Base-by-base conservation (phyloP, 164 flowering plant species). In the Malania oleifera region DNA sequence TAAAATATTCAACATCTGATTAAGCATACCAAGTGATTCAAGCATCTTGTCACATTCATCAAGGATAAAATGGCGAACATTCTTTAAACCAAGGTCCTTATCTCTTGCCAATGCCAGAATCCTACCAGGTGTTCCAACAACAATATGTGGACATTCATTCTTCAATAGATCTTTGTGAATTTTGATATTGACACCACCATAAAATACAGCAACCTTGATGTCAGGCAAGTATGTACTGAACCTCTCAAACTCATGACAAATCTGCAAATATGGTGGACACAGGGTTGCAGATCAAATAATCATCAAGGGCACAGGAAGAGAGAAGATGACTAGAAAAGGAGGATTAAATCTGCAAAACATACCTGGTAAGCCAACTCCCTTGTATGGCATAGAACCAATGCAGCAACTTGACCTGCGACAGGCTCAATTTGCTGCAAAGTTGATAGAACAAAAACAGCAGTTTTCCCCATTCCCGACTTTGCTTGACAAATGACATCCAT, bases 401-500 rank as follows among this genome's bases (percentile, higher is more conserved):
- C 97, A 70, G 89, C 82, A 73, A 93, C 98, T 79, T 93, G 97
- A 13, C 97, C 98, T 0, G 98, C 71, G 51, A 82, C 87, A 17
- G 96, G 92, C 62, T 89, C 97, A 64, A 87, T 89, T 66, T 90
- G 98, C 68, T 89, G 98, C 70, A 93, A 35, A 26, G 92, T 75
- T 15, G 97, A 93, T 4, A 93, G 74, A 62, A 93, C 98, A 73
- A 93, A 93, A 11, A 93, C 98, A 38, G 98, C 98, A 55, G 98
- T 93, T 69, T 93, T 93, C 9, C 98, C 98, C 98, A 93, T 93
- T 28, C 98, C 98, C 26, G 98, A 93, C 56, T 93, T 93, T 0
- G 98, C 98, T 84, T 93, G 98, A 59, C 98, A 93, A 45, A 93
- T 87, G 40, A 92, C 98, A 80, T 92, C 96, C 98, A 92, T 92